phyloP scores from a whole-genome alignment of 2,329 filamentous ascomycete species.

The Fusarium dimerum region DNA sequence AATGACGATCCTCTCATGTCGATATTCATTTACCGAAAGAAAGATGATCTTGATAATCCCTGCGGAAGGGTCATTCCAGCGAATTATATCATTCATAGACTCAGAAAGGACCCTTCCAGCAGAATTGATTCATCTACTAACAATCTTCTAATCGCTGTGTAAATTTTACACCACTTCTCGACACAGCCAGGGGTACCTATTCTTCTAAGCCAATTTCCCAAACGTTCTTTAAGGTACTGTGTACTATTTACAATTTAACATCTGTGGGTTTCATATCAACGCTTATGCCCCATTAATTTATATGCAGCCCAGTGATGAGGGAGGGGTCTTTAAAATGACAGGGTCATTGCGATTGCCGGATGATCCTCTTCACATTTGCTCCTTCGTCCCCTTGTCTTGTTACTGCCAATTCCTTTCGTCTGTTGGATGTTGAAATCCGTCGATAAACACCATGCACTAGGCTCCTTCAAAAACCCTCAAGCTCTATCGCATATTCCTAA shows the following conservation, averaged over 20 bases:
- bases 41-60: too few relatives aligned
- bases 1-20: too few relatives aligned
- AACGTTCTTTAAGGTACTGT: neutral
- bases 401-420: neutral
- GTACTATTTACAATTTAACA: neutral
- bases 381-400: neutral
- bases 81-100: too few relatives aligned
- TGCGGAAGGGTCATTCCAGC: too few relatives aligned
- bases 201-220: neutral
- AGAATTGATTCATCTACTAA: too few relatives aligned
- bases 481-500: too few relatives aligned
- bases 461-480: too few relatives aligned
- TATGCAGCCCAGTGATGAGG: neutral
- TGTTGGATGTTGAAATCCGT: neutral
- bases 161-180: too few relatives aligned
- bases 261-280: neutral
- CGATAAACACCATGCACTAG: too few relatives aligned
- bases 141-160: too few relatives aligned
- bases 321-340: slow-evolving; percentile 26
- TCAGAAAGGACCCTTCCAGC: too few relatives aligned
- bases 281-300: neutral
- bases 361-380: slow-evolving; percentile 7
- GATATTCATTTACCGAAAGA: too few relatives aligned
- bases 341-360: slow-evolving; percentile 25
- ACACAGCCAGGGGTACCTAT: neutral